phyloP scores from a whole-genome alignment of 2,329 filamentous ascomycete species.

The Epichloe gansuensis region DNA sequence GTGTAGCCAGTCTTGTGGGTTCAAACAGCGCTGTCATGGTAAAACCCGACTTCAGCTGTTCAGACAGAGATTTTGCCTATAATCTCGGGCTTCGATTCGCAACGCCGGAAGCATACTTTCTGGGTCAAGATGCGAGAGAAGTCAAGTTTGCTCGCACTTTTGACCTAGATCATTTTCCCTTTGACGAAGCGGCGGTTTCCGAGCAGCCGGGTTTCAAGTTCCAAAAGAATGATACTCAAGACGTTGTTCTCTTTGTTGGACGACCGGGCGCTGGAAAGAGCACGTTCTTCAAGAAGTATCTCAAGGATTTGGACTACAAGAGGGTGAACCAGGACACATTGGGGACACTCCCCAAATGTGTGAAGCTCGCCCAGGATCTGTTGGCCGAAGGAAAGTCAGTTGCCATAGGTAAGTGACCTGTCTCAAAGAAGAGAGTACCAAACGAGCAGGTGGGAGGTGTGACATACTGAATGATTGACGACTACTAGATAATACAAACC shows the following conservation, averaged over 20 bases:
- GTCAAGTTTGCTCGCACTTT: constrained; percentile 54
- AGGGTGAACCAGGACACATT: constrained; percentile 84
- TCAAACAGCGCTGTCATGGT: constrained; percentile 12
- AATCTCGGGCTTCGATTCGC: constrained; percentile 71
- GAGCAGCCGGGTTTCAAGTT: constrained; percentile 27
- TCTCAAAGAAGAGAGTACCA: constrained; percentile 6
- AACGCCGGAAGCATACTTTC: constrained; percentile 88
- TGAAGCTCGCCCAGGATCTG: constrained; percentile 57
- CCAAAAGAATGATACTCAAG: constrained; percentile 50
- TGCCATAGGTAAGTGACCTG: constrained; percentile 53
- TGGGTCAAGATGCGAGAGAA: constrained; percentile 47
- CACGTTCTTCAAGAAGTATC: constrained; percentile 69
- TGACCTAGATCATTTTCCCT: constrained; percentile 48
- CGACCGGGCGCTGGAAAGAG: constrained; percentile 87
- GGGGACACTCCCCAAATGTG: constrained; percentile 57
- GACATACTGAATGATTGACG: background rate
- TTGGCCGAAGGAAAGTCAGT: constrained; percentile 56
- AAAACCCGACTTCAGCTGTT: constrained; percentile 50
- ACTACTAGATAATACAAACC: constrained; percentile 80
- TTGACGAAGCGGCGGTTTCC: constrained; percentile 17
- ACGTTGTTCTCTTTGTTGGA: constrained; percentile 77
- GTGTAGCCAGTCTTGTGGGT: constrained; percentile 28
- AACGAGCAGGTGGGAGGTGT: background rate
- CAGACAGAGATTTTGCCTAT: constrained; percentile 66
- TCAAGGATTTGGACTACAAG: constrained; percentile 68